These are phyloP conservation scores for Pisolithus sp. DNA, from an alignment of 768 basidiomycete species.

Conservation along the genomic window DNA sequence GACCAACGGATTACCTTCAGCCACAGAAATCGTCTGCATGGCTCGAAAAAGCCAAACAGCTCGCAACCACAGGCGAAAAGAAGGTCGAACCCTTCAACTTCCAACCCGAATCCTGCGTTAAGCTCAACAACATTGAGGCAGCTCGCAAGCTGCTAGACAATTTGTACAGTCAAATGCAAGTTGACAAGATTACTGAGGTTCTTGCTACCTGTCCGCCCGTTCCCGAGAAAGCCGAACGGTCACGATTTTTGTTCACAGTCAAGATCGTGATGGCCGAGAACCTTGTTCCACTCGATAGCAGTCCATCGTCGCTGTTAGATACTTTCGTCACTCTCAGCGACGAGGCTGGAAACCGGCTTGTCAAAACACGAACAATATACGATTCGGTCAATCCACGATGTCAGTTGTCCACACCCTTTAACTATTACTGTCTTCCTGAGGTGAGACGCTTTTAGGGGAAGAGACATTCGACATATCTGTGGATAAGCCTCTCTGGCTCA, in stretches of 20 bases:
- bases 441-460: constrained; percentile 61
- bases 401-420: constrained; percentile 33
- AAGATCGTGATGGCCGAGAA: constrained; percentile 91
- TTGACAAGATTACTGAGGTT: constrained; percentile 73
- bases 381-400: constrained; percentile 88
- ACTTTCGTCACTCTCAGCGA: constrained; percentile 95
- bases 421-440: constrained; percentile 3
- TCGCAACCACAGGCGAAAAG: constrained; percentile 75
- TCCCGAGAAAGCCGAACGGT: constrained; percentile 60
- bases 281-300: constrained; percentile 70
- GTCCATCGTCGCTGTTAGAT: constrained; percentile 74
- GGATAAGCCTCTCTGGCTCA: constrained; percentile 91
- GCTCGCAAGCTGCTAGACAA: constrained; percentile 87
- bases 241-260: constrained; percentile 82
- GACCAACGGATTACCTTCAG: constrained; percentile 69
- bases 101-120: constrained; percentile 88
- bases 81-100: constrained; percentile 95
- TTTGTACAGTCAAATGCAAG: constrained; percentile 88
- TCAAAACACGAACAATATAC: constrained; percentile 94
- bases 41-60: constrained; percentile 79
- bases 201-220: constrained; percentile 58
- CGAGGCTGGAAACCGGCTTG: constrained; percentile 80
- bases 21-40: constrained; percentile 85
- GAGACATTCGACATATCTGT: constrained; percentile 95
- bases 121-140: constrained; percentile 91